These are phyloP conservation scores for Phytophthora crassamura DNA, from an alignment of 352 stramenopile genomes.

Conservation along the genomic window DNA sequence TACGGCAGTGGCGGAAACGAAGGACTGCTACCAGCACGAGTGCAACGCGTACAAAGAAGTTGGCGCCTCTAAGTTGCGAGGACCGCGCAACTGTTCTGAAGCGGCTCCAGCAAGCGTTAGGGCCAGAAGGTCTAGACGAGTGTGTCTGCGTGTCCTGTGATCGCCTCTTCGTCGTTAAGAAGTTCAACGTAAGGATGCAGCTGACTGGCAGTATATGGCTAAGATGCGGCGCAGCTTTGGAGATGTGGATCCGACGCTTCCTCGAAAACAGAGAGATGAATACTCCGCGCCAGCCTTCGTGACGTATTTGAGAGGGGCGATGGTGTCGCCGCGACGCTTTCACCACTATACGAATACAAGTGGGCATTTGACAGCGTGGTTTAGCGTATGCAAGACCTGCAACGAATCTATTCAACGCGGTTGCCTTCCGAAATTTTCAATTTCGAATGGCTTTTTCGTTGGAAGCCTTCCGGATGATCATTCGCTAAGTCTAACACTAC, in stretches of 20 bases:
- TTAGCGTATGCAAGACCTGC: neutral
- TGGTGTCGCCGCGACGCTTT: neutral
- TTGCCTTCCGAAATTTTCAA: no score
- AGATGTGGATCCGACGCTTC: neutral
- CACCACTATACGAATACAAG: neutral
- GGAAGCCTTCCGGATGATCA: neutral
- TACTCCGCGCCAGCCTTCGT: neutral
- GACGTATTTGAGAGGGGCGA: neutral
- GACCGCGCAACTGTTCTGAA: neutral
- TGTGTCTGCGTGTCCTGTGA: constrained; percentile 1
- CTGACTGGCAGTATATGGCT: constrained; percentile 2
- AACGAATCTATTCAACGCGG: neutral
- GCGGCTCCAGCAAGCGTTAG: neutral
- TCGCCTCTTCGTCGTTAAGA: neutral
- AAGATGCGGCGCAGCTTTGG: neutral
- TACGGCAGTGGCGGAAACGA: no score
- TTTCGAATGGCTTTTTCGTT: neutral
- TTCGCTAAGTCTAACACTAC: neutral
- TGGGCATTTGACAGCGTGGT: neutral
- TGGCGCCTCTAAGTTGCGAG: no score
- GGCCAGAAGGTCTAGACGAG: neutral
- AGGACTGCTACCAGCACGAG: no score
- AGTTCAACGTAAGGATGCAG: neutral
- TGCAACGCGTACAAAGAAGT: no score
- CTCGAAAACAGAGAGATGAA: neutral